Evolutionary conservation across 306 rosid species (phyloP).

Genomic region (peach (Prunus persica)): Prunus_persica_NCBIv2 NC_034016.1:14172501-14173000

Average conservation of each 20-base stretch:
- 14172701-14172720: not conserved
- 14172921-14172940: slow-evolving; percentile 51
- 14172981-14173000: not conserved
- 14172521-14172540: slow-evolving; percentile 85
- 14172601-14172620: slow-evolving; percentile 44
- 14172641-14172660: slow-evolving; percentile 1
- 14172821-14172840: not conserved
- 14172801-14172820: not conserved
- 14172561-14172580: slow-evolving; percentile 79
- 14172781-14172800: not conserved
- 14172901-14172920: slow-evolving; percentile 63
- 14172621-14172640: slow-evolving; percentile 72
- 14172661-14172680: not conserved
- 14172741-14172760: not conserved
- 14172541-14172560: slow-evolving; percentile 58
- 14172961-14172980: slow-evolving; percentile 26
- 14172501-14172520: slow-evolving; percentile 58
- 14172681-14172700: not conserved
- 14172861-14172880: slow-evolving; percentile 48
- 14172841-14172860: not conserved
- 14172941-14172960: slow-evolving; percentile 65
- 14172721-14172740: not conserved
- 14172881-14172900: slow-evolving; percentile 88
- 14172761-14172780: not conserved
- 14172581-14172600: slow-evolving; percentile 62